Evolutionary conservation across 768 basidiomycete species (phyloP), one percentile per base, ranked within the genome.

Genomic region (Lentinula edodes): DNA sequence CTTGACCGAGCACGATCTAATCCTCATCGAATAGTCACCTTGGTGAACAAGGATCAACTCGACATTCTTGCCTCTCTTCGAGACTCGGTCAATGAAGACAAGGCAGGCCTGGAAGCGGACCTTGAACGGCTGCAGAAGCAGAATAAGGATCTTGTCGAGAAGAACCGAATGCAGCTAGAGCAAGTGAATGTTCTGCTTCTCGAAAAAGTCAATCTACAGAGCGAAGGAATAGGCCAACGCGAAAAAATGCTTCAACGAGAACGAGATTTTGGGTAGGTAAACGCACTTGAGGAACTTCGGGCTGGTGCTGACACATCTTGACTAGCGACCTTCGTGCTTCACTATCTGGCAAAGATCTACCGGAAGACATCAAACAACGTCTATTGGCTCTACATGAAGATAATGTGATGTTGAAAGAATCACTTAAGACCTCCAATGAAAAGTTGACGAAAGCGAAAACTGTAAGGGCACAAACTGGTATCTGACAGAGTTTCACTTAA

Each of bases 1-100:
- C 23, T 18, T 35, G 13, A 5, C 38, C 8, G 34, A 6, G 18
- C 38, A 56, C 34, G 0, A 42, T 45, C 12, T 13, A 50, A 34
- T 18, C 32, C 42, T 66, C 12, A 13, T 32, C 51, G 41, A 38
- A 12, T 67, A 96, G 95, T 98, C 68, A 90, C 85, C 50, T 81
- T 98, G 48, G 89, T 98, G 50, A 91, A 94, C 77, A 93, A 92
- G 71, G 94, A 97, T 70, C 93, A 98, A 71, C 77, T 95, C 20
- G 95, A 95, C 57, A 93, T 95, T 61, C 86, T 98, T 36, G 82
- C 87, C 2, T 86, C 86, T 6, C 76, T 97, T 32, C 87, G 95
- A 45, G 92, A 93, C 62, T 93, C 91, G 1, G 91, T 96, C 46
- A 89, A 88, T 69, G 88, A 91, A 70, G 95, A 98, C 73, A 94